These are phyloP conservation scores for Entomortierella parvispora DNA, from an alignment of 192 early-diverging fungal genomes.

Conservation along the genomic window DNA sequence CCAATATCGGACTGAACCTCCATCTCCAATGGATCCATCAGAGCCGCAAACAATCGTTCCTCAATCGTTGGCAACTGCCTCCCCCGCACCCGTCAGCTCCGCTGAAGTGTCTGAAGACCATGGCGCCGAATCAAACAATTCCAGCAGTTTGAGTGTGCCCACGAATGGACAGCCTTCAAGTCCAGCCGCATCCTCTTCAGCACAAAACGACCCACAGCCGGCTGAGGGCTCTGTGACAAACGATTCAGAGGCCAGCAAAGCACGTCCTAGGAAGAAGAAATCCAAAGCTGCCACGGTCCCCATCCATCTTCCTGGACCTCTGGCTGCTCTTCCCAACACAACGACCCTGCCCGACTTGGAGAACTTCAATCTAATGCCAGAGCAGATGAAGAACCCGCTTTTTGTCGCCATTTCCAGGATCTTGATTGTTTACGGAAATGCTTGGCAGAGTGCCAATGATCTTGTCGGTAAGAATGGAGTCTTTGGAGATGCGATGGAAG, in stretches of 20 bases:
- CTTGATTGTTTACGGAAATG: constrained; percentile 41
- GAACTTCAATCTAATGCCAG: constrained; percentile 33
- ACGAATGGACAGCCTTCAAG: too few species aligned
- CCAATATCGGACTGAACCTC: not conserved
- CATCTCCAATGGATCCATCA: not conserved
- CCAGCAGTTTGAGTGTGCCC: too few species aligned
- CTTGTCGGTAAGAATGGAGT: constrained; percentile 44
- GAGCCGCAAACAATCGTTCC: too few species aligned
- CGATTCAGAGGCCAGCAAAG: too few species aligned
- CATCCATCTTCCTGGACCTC: constrained; percentile 19
- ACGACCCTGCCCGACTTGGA: constrained; percentile 33
- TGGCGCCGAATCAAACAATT: too few species aligned
- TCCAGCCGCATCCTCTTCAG: too few species aligned
- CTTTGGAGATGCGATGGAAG: too few species aligned
- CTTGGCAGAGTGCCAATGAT: constrained; percentile 48
- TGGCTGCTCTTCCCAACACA: constrained; percentile 16
- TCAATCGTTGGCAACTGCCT: too few species aligned
- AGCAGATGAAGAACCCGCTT: constrained; percentile 37
- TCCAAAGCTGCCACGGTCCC: not conserved
- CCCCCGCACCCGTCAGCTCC: too few species aligned
- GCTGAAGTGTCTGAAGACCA: too few species aligned
- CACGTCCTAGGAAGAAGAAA: constrained; percentile 14
- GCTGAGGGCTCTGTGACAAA: too few species aligned
- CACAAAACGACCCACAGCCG: too few species aligned
- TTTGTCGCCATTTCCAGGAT: constrained; percentile 46